Evolutionary conservation across 805 yeast species (phyloP).

Genomic region (Sporopachydermia lactativora): DNA sequence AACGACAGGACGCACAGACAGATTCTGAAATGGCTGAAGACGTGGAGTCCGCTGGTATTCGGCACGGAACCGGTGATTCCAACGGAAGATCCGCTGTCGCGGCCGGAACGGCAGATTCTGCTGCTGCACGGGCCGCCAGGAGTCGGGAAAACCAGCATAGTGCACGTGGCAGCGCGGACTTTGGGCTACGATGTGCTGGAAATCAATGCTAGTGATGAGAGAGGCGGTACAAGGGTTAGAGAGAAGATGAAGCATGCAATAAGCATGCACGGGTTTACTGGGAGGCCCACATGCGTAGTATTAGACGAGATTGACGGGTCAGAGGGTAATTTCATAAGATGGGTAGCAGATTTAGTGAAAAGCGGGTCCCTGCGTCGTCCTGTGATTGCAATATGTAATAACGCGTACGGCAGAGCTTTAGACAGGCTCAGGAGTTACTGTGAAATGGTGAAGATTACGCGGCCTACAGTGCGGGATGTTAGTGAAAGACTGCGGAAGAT

Average conservation of each 20-base stretch:
- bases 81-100: constrained; percentile 32
- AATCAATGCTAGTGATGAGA: constrained; percentile 74
- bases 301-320: constrained; percentile 88
- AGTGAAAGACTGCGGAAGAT: constrained; percentile 34
- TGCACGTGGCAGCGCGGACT: constrained; percentile 72
- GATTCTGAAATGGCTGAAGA: constrained; percentile 47
- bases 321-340: constrained; percentile 31
- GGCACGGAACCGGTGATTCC: constrained; percentile 13
- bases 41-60: constrained; percentile 50
- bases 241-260: constrained; percentile 49
- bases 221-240: constrained; percentile 42
- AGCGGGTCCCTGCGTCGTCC: constrained; percentile 53
- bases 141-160: constrained; percentile 79
- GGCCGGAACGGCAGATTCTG: constrained; percentile 51
- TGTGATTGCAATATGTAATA: constrained; percentile 85
- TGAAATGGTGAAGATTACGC: constrained; percentile 55
- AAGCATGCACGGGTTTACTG: constrained; percentile 47
- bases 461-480: constrained; percentile 35
- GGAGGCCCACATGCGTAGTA: constrained; percentile 67
- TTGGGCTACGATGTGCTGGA: constrained; percentile 73
- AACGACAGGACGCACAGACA: constrained; percentile 49
- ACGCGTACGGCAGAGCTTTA: constrained; percentile 60
- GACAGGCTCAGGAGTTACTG: constrained; percentile 61
- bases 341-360: constrained; percentile 13
- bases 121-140: constrained; percentile 91